Evolutionary conservation across 2,329 filamentous ascomycete species (phyloP).

Genomic region (Coniochaeta sp.): DNA sequence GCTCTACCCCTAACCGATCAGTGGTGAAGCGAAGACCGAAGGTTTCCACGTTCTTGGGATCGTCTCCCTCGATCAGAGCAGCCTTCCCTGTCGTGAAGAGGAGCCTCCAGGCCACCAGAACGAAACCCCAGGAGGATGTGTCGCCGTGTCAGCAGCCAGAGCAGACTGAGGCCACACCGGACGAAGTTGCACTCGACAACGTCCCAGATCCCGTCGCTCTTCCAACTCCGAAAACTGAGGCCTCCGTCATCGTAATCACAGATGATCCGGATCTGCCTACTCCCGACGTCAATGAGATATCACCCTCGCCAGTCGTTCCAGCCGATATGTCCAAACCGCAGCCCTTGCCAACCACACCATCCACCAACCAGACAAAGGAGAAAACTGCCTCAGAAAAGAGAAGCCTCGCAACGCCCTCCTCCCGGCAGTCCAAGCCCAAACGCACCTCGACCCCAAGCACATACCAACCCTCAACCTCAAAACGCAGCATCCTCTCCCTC

Average conservation of each 20-base stretch:
- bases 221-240: background rate
- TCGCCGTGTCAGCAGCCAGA: background rate
- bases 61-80: background rate
- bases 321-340: background rate
- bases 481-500: conserved; percentile 34
- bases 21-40: background rate
- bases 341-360: background rate
- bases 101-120: background rate
- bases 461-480: conserved; percentile 14
- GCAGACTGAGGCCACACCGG: background rate
- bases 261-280: background rate
- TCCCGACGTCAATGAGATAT: background rate
- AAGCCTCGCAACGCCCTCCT: background rate
- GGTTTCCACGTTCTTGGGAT: background rate
- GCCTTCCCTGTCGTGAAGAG: background rate
- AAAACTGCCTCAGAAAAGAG: background rate
- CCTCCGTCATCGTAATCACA: background rate
- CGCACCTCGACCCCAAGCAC: background rate
- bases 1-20: background rate
- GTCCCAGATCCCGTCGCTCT: background rate
- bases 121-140: background rate
- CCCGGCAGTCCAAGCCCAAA: background rate
- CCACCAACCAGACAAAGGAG: background rate
- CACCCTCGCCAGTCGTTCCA: background rate
- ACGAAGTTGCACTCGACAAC: background rate